Evolutionary conservation across 345 rosid genomes (phyloP).

Genomic region (Syzygium aqueum): DNA sequence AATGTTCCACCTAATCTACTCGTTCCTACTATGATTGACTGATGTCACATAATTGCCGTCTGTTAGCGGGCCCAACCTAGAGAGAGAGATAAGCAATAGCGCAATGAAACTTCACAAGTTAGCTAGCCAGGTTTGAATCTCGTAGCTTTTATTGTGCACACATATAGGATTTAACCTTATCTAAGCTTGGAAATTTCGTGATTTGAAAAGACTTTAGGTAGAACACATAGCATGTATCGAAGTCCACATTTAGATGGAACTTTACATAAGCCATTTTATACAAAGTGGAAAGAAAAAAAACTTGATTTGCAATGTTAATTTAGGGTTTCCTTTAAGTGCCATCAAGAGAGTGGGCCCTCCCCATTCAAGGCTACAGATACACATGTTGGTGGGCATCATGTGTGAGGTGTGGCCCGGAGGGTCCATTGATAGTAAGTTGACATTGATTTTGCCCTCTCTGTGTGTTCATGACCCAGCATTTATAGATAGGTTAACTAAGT

Average conservation of each 20-base stretch:
- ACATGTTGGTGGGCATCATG: background rate
- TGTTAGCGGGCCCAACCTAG: background rate
- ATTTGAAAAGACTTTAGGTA: background rate
- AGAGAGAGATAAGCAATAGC: background rate
- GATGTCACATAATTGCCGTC: background rate
- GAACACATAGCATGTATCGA: background rate
- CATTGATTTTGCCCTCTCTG: background rate
- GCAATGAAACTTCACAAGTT: background rate
- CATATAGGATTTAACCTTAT: background rate
- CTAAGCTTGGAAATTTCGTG: background rate
- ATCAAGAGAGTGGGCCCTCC: background rate
- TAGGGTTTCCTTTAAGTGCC: background rate
- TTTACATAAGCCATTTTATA: background rate
- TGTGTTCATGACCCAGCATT: background rate
- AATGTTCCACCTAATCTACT: background rate
- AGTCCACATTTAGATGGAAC: background rate
- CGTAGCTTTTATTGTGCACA: background rate
- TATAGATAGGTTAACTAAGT: background rate
- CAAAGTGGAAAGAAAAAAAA: background rate
- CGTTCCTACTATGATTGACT: background rate
- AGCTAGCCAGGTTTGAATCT: background rate
- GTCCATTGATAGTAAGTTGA: background rate
- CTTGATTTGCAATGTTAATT: background rate
- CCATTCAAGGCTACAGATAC: background rate
- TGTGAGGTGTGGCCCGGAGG: background rate